Evolutionary conservation across 768 basidiomycete species (phyloP), one percentile per base, ranked within the genome.

Genomic region (Tulasnella sp.): DNA sequence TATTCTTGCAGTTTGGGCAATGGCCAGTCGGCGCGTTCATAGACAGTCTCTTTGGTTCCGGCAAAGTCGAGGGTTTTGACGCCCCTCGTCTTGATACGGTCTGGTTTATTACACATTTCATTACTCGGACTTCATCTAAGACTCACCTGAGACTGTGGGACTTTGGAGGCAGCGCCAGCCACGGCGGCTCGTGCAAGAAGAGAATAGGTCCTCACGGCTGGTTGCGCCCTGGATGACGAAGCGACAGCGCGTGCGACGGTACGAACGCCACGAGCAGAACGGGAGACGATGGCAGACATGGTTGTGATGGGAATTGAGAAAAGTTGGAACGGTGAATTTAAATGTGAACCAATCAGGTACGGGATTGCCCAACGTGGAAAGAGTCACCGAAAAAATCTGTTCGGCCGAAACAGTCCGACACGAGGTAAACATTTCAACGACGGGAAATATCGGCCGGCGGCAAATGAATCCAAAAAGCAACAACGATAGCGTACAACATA

Each of bases 11-110:
- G 83, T 75, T 89, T 98, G 61, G 90, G 82, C 61, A 94, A 74
- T 34, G 96, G 96, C 96, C 96, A 99, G 79, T 99, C 96, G 64
- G 78, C 79, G 62, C 89, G 88, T 75, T 97, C 93, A 67, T 93
- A 97, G 43, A 97, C 88, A 62, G 80, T 79, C 74, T 97, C 92
- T 68, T 91, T 79, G 59, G 84, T 83, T 65, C 92, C 93, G 53
- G 93, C 92, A 73, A 97, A 96, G 77, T 94, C 85, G 66, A 97
- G 86, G 50, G 91, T 92, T 75, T 97, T 94, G 64, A 96, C 67
- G 58, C 92, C 91, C 66, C 92, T 88, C 62, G 77, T 6, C 46
- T 32, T 31, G 7, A 23, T 11, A n/a, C n/a, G n/a, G n/a, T n/a
- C n/a, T 50, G 15, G 17, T 35, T 36, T 14, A 34, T 50, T n/a